Conservation (phyloP, 1,139 yeast genomes). For the Pichia sp. region DNA sequence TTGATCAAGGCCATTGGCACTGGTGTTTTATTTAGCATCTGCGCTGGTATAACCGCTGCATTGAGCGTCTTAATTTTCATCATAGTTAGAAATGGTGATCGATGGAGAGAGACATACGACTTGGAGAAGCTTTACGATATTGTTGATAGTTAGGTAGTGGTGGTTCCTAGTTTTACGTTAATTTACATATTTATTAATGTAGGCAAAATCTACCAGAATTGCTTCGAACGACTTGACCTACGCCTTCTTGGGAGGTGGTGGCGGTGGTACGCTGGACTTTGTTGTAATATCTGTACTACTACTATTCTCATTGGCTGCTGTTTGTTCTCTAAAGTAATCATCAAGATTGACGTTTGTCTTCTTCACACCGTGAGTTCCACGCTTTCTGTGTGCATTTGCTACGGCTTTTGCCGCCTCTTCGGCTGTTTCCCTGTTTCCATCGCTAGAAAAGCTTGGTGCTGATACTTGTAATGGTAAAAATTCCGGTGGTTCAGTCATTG, state of each 20-base stretch:
- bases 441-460: conserved; percentile 9
- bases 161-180: too few relatives aligned
- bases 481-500: conserved; percentile 12
- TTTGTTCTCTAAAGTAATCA: conserved; percentile 13
- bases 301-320: conserved; percentile 1
- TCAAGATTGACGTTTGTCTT: conserved; percentile 6
- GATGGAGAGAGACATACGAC: conserved; percentile 62
- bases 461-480: conserved; percentile 9
- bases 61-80: conserved; percentile 40
- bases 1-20: conserved; percentile 53
- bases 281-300: conserved; percentile 1
- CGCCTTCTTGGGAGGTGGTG: conserved; percentile 8
- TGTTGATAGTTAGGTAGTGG: conserved; percentile 26
- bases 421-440: conserved; percentile 6
- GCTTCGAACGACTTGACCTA: too few relatives aligned
- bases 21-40: conserved; percentile 63
- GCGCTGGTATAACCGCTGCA: conserved; percentile 46
- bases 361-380: conserved; percentile 1
- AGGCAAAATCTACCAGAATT: too few relatives aligned
- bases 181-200: too few relatives aligned
- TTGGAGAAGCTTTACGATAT: conserved; percentile 49
- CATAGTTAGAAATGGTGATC: conserved; percentile 51
- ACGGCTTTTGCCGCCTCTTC: conserved; percentile 11
- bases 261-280: conserved; percentile 7
- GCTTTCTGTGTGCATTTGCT: conserved; percentile 7